Evolutionary conservation across 1,139 yeast genomes (phyloP), one percentile per base, ranked within the genome.

Genomic region (Yamadazyma epiphylla): DNA sequence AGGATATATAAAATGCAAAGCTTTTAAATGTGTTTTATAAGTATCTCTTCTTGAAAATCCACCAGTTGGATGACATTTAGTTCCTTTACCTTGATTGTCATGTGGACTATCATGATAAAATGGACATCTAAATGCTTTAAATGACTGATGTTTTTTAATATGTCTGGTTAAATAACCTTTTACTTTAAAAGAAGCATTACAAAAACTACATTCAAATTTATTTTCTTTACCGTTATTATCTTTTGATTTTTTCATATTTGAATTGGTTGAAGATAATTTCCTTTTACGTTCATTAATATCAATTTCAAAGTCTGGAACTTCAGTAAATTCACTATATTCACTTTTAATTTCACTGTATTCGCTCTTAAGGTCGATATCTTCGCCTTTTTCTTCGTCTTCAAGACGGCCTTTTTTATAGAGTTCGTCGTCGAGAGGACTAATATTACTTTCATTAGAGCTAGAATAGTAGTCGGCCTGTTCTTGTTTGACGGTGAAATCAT

Each of bases 1-100:
- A 14, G 81, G 81, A 43, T 74, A 75, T 14, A 71, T 65, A 46
- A 74, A 75, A 51, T 75, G 81, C 30, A 75, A 54, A 2, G 79
- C 77, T 43, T 72, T 74, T 31, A 74, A 58, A 48, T 74, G 81
- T 2, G 78, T 73, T 43, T 74, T 74, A 47, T 65, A 73, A 5
- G 80, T 74, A 45, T 75, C 81, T 44, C 78, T 59, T 40, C 80
- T 58, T 5, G 78, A 70, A 45, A 75, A 75, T 4, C 77, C 78
- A 19, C 81, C 80, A 2, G 74, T 71, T 24, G 77, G 75, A 49
- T 74, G 81, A 46, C 81, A 75, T 42, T 68, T 63, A 0, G 74
- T 62, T 3, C 72, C 74, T 23, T 36, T 42, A 14, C 27, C 24
- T 7, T 17, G 20, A 10, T 7, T 10, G 10, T 17, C 16, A 12